Base-by-base conservation (phyloP, 139 green algal species). In the Protoeuglena noctilucae region DNA sequence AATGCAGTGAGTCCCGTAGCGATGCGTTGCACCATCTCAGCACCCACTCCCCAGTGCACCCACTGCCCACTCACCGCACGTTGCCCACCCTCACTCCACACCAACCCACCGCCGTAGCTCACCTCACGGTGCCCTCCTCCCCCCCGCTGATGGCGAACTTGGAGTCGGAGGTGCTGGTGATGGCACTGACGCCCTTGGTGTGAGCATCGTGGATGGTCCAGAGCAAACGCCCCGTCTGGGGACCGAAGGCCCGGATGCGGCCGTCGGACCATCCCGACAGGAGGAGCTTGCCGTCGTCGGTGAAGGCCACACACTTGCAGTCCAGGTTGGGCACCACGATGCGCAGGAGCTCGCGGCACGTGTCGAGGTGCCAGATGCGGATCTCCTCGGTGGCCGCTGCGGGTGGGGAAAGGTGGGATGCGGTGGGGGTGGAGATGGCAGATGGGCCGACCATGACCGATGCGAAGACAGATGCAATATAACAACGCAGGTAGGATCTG, bases 131-230 rank as follows among this genome's bases (percentile, higher is more conserved):
- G 52, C 73, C 69, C 31, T 81, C 65, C 39, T 60, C 71, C 0
- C 82, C 82, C 25, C 84, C 84, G 17, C 50, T 77, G 58, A 91
- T 73, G 27, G 89, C 57, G 19, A 63, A 59, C 1, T 16, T 53
- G 17, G 56, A 69, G 66, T 87, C 78, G 3, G 31, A 56, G 5
- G 74, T 81, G 34, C 52, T 55, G 2, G 66, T 71, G 49, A 94
- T 77, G n/a, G 84, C 72, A 2, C 70, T 83, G 14, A 89, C 82
- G 7, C 65, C 73, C 41, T 76, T 76, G 17, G 74, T 69, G 69
- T 94, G 83, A 7, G 81, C 81, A 34, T 88, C 78, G 52, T 84
- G 67, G 50, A 89, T 86, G 34, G 68, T 82, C 72, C 79, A 91
- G 27, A 88, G 51, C 28, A 88, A 67, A 67, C 82, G 81, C 51